Evolutionary conservation across 768 basidiomycete genomes (phyloP).

Genomic region (Phallus indusiatus): DNA sequence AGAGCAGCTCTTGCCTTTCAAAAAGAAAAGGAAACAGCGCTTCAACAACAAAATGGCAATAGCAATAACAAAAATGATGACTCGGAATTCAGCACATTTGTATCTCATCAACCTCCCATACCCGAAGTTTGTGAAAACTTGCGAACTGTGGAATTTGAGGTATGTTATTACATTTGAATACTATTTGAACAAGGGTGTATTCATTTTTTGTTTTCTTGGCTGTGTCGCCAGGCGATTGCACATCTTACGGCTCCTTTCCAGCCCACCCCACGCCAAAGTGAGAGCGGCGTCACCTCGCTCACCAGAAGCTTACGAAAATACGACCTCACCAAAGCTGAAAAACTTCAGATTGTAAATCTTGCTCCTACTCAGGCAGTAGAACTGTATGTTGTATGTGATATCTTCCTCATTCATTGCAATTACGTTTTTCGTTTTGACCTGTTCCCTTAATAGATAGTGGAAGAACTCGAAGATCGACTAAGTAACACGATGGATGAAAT

Average conservation of each 20-base stretch:
- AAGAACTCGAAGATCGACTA: conserved; percentile 78
- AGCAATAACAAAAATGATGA: background rate
- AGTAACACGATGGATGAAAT: conserved; percentile 62
- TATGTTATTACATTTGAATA: conserved; percentile 24
- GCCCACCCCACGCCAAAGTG: conserved; percentile 56
- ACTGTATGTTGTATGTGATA: conserved; percentile 69
- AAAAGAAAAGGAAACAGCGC: conserved; percentile 61
- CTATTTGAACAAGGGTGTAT: too few relatives aligned
- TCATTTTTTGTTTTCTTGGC: background rate
- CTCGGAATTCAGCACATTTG: background rate
- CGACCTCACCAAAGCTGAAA: conserved; percentile 82
- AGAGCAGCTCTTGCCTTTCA: conserved; percentile 65
- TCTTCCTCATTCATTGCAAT: too few relatives aligned
- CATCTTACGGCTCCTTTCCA: conserved; percentile 73
- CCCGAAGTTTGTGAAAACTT: conserved; percentile 71
- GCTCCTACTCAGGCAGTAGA: conserved; percentile 76
- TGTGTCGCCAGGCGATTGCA: conserved; percentile 60
- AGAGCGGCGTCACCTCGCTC: conserved; percentile 53
- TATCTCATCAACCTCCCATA: conserved; percentile 22
- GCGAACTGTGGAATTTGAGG: conserved; percentile 80
- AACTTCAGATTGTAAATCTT: conserved; percentile 86
- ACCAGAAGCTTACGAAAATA: conserved; percentile 58
- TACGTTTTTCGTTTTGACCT: too few relatives aligned
- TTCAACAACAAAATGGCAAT: conserved; percentile 15
- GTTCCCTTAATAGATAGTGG: conserved; percentile 55